Percentiles rank a stretch among this genome's conserved stretches.
phyloP scores from a whole-genome alignment of 2,329 filamentous ascomycete genomes.

The Chaetomium sp. region DNA sequence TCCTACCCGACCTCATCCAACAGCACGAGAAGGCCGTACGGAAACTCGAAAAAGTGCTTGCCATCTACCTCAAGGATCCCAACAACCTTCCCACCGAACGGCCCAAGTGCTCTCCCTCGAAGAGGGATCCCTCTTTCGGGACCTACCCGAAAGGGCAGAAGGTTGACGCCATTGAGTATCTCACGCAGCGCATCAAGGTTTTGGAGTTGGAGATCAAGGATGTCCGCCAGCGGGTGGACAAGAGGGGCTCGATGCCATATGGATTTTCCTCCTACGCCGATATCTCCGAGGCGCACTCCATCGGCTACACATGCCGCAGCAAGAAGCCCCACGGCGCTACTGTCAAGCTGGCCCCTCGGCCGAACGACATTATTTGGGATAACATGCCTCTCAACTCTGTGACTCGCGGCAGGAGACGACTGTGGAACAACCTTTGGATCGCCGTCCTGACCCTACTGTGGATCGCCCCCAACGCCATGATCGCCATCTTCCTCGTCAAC shows the following conservation, averaged over 20 bases:
- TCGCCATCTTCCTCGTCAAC: constrained; percentile 88
- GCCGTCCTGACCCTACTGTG: constrained; percentile 72
- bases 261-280: constrained; percentile 92
- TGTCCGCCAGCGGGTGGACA: constrained; percentile 74
- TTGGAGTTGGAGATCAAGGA: constrained; percentile 81
- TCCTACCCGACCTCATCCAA: constrained; percentile 76
- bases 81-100: constrained; percentile 68
- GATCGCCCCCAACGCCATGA: constrained; percentile 88
- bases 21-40: constrained; percentile 77
- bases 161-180: constrained; percentile 89
- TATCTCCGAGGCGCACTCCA: constrained; percentile 79
- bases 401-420: constrained; percentile 62
- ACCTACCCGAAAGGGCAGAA: constrained; percentile 64
- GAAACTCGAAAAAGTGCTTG: constrained; percentile 73
- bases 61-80: constrained; percentile 87
- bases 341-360: constrained; percentile 72
- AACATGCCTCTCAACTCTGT: constrained; percentile 71
- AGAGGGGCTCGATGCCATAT: constrained; percentile 79
- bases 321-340: constrained; percentile 75
- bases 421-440: constrained; percentile 82
- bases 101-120: constrained; percentile 72
- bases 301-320: constrained; percentile 73
- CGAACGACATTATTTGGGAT: constrained; percentile 92
- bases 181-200: constrained; percentile 75
- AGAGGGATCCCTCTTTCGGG: constrained; percentile 63